Evolutionary conservation across 768 basidiomycete genomes (phyloP).

Genomic region (Suillus subaureus): DNA sequence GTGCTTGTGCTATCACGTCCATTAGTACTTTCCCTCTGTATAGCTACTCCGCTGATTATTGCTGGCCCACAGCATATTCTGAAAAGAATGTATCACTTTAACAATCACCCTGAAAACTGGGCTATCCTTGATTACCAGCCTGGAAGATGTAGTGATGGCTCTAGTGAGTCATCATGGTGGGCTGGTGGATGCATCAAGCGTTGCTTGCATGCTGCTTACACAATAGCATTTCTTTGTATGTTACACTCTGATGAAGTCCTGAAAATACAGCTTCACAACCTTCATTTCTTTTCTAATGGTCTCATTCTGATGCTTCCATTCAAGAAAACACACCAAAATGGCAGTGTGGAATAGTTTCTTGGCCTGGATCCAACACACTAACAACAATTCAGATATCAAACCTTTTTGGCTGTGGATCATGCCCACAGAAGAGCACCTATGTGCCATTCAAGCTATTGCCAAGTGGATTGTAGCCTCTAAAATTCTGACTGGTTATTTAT

Average conservation of each 20-base stretch:
- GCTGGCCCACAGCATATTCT: slow-evolving; percentile 24
- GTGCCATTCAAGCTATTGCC: slow-evolving; percentile 35
- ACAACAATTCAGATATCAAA: slow-evolving; percentile 25
- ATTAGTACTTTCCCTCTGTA: slow-evolving; percentile 11
- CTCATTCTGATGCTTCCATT: slow-evolving; percentile 27
- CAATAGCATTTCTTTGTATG: slow-evolving; percentile 37
- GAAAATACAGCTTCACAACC: slow-evolving; percentile 32
- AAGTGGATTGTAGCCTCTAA: slow-evolving; percentile 27
- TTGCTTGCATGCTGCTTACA: slow-evolving; percentile 35
- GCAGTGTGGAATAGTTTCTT: slow-evolving; percentile 21
- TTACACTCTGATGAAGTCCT: slow-evolving; percentile 39
- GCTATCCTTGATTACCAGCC: slow-evolving; percentile 22
- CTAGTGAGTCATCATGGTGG: slow-evolving; percentile 27
- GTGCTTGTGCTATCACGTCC: slow-evolving; percentile 25
- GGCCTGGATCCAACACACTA: no score
- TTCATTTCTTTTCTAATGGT: slow-evolving; percentile 11
- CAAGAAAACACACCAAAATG: slow-evolving; percentile 32
- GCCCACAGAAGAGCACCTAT: slow-evolving; percentile 33
- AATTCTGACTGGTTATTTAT: slow-evolving; percentile 36
- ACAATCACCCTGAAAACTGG: slow-evolving; percentile 20
- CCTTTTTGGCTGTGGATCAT: slow-evolving; percentile 32
- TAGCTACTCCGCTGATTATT: no score
- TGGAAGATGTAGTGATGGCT: slow-evolving; percentile 9
- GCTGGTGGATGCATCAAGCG: slow-evolving; percentile 28
- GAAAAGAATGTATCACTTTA: slow-evolving; percentile 26